Base-by-base conservation (phyloP, 2,329 filamentous ascomycete genomes). In the Dactylonectria macrodidyma region DNA sequence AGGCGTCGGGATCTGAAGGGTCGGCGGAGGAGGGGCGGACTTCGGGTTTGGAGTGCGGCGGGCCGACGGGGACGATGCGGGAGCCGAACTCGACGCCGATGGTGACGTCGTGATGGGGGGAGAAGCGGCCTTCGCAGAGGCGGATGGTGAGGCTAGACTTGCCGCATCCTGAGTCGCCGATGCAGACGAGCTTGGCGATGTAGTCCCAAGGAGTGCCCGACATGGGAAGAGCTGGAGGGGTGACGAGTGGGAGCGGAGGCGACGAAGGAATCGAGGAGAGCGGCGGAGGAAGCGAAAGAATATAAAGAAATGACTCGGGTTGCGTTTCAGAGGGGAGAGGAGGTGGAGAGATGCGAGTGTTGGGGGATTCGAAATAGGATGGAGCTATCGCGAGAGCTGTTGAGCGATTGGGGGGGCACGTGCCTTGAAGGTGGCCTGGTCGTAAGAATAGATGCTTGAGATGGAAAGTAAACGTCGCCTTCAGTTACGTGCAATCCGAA, bases 131-230 rank as follows among this genome's bases (percentile, higher is more conserved):
- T 87, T 98, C 95, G 85, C 95, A 98, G 71, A 98, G 93, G 71
- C 95, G 94, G 80, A 98, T 95, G 64, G 95, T 97, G 75, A 98
- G 90, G 82, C 94, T 90, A 70, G 94, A 97, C 87, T 99, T 99
- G 78, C 96, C 96, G 79, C 94, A 97, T 80, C 95, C 96, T 52
- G 93, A 96, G 85, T 98, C 96, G 81, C 96, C 96, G 78, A 99
- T 95, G 85, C 94, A 97, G 79, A 98, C 95, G 77, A 99, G 93
- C 84, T 99, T 99, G 82, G 95, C 95, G 80, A 98, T 99, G 86
- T 97, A 98, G 85, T 98, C 95, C 95, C 95, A 98, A 82, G 94
- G 92, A 78, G 91, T 88, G 71, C 84, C 81, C 78, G 87, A 87
- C 88, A 90, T 90, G 79, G 75, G 70, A 63, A 48, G 47, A 36